Conservation (phyloP, 2,329 filamentous ascomycete genomes). For the Fusarium verticillioides region DNA sequence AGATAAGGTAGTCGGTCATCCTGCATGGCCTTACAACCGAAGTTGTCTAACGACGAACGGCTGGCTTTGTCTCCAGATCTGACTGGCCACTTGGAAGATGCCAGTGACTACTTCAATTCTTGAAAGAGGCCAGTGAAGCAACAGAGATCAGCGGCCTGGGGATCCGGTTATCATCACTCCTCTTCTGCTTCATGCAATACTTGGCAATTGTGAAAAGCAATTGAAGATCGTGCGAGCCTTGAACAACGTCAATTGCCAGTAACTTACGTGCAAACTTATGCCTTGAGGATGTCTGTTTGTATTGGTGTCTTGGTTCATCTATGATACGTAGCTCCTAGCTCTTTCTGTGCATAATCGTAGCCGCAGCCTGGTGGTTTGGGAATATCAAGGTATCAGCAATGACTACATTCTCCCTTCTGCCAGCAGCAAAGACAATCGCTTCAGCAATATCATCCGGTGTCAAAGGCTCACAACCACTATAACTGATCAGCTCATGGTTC, state of each 20-base stretch:
- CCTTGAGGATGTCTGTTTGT: background rate
- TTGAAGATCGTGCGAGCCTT: accelerated
- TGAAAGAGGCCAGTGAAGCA: background rate
- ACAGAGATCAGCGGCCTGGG: background rate
- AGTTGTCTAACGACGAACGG: background rate
- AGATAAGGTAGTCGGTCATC: background rate
- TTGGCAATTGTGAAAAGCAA: background rate
- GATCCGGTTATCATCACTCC: accelerated
- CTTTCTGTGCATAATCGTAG: constrained; percentile 48
- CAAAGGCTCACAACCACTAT: constrained; percentile 79
- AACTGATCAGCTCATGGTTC: background rate
- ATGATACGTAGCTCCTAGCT: background rate
- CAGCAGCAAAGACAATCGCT: constrained; percentile 85
- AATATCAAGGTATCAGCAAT: constrained; percentile 88
- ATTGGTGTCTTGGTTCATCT: background rate
- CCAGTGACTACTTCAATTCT: background rate
- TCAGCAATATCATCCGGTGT: constrained; percentile 93
- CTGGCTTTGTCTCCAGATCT: background rate
- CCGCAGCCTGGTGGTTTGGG: constrained; percentile 77
- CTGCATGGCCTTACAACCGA: background rate
- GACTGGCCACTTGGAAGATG: background rate
- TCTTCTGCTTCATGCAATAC: background rate
- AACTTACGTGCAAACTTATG: accelerated
- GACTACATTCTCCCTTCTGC: constrained; percentile 88
- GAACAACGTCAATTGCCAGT: background rate